Conservation (phyloP, 164 flowering plant species). For the Berberis thunbergii region DNA sequence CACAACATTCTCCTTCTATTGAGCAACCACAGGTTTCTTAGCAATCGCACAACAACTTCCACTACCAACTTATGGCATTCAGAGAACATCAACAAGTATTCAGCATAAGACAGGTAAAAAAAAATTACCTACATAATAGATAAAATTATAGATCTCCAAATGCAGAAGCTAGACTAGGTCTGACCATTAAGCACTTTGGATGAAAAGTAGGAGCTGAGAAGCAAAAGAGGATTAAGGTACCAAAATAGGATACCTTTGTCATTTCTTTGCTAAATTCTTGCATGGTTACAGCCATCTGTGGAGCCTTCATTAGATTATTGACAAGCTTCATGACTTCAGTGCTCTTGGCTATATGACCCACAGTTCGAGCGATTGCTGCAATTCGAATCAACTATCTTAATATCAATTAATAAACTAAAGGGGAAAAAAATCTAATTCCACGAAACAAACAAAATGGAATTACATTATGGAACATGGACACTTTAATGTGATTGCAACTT, state of each 20-base stretch:
- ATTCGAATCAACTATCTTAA: slow-evolving; percentile 5
- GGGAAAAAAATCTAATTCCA: not conserved
- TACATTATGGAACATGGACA: too few species aligned
- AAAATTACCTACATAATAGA: too few species aligned
- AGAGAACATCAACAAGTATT: too few species aligned
- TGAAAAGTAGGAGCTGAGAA: not conserved
- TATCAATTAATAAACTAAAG: not conserved
- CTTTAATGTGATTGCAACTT: too few species aligned
- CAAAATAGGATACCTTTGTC: slow-evolving; percentile 59
- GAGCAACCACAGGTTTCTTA: too few species aligned
- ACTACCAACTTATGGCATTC: too few species aligned
- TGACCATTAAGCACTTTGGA: too few species aligned
- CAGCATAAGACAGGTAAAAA: too few species aligned
- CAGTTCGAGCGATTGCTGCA: slow-evolving; percentile 89
- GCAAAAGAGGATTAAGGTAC: not conserved
- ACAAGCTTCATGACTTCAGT: slow-evolving; percentile 70
- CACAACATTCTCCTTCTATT: too few species aligned
- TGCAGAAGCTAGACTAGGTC: too few species aligned
- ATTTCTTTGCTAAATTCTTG: slow-evolving; percentile 96
- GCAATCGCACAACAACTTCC: too few species aligned
- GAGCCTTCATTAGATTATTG: slow-evolving; percentile 93
- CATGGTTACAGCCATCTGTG: slow-evolving; percentile 84
- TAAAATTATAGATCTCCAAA: too few species aligned
- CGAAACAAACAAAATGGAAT: not conserved
- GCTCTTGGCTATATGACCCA: slow-evolving; percentile 70